Evolutionary conservation across 2,329 filamentous ascomycete species (phyloP).

Genomic region (Dothidotthia symphoricarpi): DNA sequence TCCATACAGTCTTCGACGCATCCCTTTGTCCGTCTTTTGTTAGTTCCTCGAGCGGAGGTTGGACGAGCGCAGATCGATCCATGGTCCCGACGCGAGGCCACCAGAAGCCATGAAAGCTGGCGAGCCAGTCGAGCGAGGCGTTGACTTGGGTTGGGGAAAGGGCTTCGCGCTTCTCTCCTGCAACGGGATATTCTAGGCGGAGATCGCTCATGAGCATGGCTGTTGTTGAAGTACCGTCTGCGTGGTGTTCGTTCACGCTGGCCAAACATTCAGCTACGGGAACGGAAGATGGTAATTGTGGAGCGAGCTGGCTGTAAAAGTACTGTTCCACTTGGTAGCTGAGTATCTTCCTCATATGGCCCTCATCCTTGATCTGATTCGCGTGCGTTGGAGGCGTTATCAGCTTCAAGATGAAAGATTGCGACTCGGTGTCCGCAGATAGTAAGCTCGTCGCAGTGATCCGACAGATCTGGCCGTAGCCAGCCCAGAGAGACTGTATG

Average conservation of each 20-base stretch:
- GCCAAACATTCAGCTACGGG: slow-evolving; percentile 54
- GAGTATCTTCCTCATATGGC: slow-evolving; percentile 63
- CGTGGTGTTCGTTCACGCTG: slow-evolving; percentile 43
- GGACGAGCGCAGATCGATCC: slow-evolving; percentile 43
- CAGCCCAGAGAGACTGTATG: slow-evolving; percentile 50
- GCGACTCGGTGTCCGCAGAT: slow-evolving; percentile 13
- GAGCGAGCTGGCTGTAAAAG: slow-evolving; percentile 61
- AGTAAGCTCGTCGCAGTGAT: slow-evolving; percentile 45
- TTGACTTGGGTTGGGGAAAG: slow-evolving; percentile 51
- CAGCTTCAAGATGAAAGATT: slow-evolving; percentile 58
- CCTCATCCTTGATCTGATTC: slow-evolving; percentile 49
- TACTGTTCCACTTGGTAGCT: slow-evolving; percentile 67
- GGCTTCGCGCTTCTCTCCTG: slow-evolving; percentile 54
- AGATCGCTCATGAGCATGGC: slow-evolving; percentile 62
- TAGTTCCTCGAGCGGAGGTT: slow-evolving; percentile 58
- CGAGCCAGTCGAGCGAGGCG: slow-evolving; percentile 62
- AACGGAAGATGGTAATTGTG: slow-evolving; percentile 45
- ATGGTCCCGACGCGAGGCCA: slow-evolving; percentile 40
- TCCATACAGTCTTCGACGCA: slow-evolving; percentile 49
- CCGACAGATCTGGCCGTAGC: slow-evolving; percentile 56
- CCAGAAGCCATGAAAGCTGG: slow-evolving; percentile 59
- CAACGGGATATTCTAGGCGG: slow-evolving; percentile 53
- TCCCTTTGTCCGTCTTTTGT: slow-evolving; percentile 27
- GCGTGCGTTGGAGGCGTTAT: slow-evolving; percentile 54
- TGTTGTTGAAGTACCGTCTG: slow-evolving; percentile 41